Conservation (phyloP, 2,329 filamentous ascomycete genomes). For the Cercospora nicotianae region DNA sequence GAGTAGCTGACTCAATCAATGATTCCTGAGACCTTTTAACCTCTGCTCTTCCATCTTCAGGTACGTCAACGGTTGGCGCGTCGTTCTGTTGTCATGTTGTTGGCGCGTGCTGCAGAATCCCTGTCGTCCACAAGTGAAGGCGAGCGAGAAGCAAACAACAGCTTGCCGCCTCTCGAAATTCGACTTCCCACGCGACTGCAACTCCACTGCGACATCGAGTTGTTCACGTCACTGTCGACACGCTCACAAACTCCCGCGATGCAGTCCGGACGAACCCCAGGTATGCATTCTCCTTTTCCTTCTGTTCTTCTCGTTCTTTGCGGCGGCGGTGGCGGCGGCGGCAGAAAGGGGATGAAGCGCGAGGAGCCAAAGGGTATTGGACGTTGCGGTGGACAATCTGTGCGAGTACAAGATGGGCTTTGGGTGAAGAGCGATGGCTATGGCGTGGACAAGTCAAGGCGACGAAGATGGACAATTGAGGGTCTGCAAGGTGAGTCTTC, state of each 20-base stretch:
- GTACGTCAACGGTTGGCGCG: not conserved
- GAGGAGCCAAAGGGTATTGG: not conserved
- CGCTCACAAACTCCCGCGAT: not conserved
- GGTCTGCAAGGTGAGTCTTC: not conserved
- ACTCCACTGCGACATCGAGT: not conserved
- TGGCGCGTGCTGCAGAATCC: not conserved
- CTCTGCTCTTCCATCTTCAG: not conserved
- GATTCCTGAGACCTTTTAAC: not conserved
- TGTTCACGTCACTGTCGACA: not conserved
- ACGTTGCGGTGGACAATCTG: not conserved
- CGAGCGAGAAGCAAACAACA: not conserved
- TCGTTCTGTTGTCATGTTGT: not conserved
- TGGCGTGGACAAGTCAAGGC: not conserved
- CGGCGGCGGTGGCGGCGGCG: not conserved
- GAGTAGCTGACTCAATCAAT: slow-evolving; percentile 13
- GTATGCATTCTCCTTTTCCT: not conserved
- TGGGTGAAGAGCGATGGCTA: no score
- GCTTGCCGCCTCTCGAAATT: not conserved
- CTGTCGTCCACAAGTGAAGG: not conserved
- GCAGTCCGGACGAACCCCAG: not conserved
- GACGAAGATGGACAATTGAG: not conserved
- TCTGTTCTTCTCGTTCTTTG: not conserved
- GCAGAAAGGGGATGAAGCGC: not conserved
- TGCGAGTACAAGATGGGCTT: no score
- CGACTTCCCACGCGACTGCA: not conserved